Base-by-base conservation (phyloP, 2,329 filamentous ascomycete species). In the Fusarium duplospermum region DNA sequence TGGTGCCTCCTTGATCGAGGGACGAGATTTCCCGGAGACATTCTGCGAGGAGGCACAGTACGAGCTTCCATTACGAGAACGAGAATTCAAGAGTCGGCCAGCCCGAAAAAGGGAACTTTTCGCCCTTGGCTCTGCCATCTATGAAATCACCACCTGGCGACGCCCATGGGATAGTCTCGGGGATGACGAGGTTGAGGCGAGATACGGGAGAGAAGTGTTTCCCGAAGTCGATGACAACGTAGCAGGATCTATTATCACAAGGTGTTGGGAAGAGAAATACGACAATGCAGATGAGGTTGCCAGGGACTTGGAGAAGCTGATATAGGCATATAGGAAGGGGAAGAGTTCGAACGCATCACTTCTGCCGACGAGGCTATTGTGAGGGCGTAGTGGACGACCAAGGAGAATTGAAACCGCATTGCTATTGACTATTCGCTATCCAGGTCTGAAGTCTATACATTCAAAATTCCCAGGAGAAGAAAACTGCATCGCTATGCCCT, bases 71-170 rank as follows among this genome's bases (percentile, higher is more conserved):
- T 35, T n/a, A 6, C 40, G 56, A 47, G 64, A 57, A 3, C 40
- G 64, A 20, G 45, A 16, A 24, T 54, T 61, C 27, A 9, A 33
- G 8, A 35, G 54, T 6, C 42, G 40, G 5, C 56, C 31, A 10
- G 24, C n/a, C 16, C 10, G 24, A 18, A 40, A 60, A 24, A 40
- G 42, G 24, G 64, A 66, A 18, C 42, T 61, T 18, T 61, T 66
- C 35, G 64, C 64, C 2, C 27, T 66, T 8, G 64, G 64, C n/a
- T 54, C 33, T 9, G 56, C 57, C 24, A 52, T 66, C n/a, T 61
- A 66, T 45, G 64, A 66, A n/a, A 60, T 66, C 18, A n/a, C 31
- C 14, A 33, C 45, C 10, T 66, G 57, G 64, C 24, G 13, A 10
- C 22, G 24, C 13, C 64, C 64, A 27, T 66, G 18, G 38, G 9